A percentile compares a stretch with the other conserved stretches of the same genome.
phyloP scores from a whole-genome alignment of 495 filamentous ascomycete species.

The Hypoxylon intermedium region DNA sequence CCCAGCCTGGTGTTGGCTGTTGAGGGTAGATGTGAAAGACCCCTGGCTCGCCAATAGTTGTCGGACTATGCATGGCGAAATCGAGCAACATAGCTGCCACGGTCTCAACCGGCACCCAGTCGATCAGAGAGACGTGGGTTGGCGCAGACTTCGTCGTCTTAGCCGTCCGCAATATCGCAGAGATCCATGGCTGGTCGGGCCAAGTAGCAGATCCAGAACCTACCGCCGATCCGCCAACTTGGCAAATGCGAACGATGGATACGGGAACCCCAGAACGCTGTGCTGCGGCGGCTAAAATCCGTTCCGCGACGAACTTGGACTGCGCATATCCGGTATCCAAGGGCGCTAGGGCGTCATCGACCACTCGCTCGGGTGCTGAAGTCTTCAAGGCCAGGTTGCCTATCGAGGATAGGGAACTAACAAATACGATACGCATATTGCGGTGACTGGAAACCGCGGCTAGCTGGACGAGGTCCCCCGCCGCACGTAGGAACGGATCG shows the following conservation, averaged over 20 bases:
- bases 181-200: conserved; percentile 42
- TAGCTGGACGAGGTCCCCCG: conserved; percentile 24
- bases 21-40: conserved; percentile 6
- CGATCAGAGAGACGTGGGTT: neutral
- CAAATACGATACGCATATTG: neutral
- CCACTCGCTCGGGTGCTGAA: neutral
- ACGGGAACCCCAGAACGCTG: conserved; percentile 15
- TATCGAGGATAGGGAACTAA: conserved; percentile 1
- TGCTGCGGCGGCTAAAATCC: conserved; percentile 26
- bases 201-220: conserved; percentile 14
- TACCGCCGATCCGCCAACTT: conserved; percentile 35
- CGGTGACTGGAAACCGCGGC: neutral
- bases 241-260: conserved; percentile 37
- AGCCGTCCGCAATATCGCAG: conserved; percentile 26
- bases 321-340: conserved; percentile 37
- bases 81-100: conserved; percentile 31
- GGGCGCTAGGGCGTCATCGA: conserved; percentile 19
- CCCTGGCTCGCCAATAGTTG: neutral
- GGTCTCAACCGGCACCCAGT: conserved; percentile 45
- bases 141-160: conserved; percentile 28
- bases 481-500: conserved; percentile 16
- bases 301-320: conserved; percentile 30
- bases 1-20: neutral
- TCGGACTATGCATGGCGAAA: conserved; percentile 27
- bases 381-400: neutral